Evolutionary conservation across 2,329 filamentous ascomycete genomes (phyloP), one percentile per base, ranked within the genome.

Genomic region (Epichloe festucae): DNA sequence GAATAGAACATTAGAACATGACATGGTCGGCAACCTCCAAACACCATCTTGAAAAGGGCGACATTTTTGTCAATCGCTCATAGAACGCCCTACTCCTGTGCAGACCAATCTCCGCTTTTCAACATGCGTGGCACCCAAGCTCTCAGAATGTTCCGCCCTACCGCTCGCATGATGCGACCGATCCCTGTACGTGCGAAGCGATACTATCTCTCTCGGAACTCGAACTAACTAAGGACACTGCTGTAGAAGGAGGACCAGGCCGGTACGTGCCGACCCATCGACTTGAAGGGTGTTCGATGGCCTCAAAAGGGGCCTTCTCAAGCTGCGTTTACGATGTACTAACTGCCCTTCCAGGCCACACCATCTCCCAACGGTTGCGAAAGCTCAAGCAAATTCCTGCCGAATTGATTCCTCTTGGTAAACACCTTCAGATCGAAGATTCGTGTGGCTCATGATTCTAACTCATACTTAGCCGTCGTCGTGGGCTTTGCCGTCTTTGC

Each of bases 371-470:
- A 77, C 88, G 91, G 69, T 78, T 98, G 64, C 87, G 90, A 69
- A 85, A 82, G 68, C 78, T 96, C 66, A 90, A 86, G 79, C 83
- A 84, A 73, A 85, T 97, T 66, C 93, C 93, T 61, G 82, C 89
- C 61, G 93, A 98, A 79, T 79, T 98, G 79, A 82, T 90, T 62
- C 93, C 93, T 65, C 85, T 98, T 63, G 90, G 90, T 95, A 84
- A 70, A 46, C 48, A 53, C 2, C 38, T 36, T 44, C 45, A 23
- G 39, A 35, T 46, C 34, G 27, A 40, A 34, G 39, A 49, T 10
- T 23, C 2, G 4, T 38, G 27, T 44, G 23, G 14, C 27, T 49
- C 21, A 44, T 17, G 12, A 8, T 17, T 44, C 55, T 56, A 23
- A 51, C 19, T 48, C 36, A 34, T 39, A 14, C 3, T 7, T 59